Percentiles rank a stretch among this genome's conserved stretches.
Evolutionary conservation across 225 moss, liverwort and hornwort species (phyloP).

Genomic region (Pleurozium schreberi): DNA sequence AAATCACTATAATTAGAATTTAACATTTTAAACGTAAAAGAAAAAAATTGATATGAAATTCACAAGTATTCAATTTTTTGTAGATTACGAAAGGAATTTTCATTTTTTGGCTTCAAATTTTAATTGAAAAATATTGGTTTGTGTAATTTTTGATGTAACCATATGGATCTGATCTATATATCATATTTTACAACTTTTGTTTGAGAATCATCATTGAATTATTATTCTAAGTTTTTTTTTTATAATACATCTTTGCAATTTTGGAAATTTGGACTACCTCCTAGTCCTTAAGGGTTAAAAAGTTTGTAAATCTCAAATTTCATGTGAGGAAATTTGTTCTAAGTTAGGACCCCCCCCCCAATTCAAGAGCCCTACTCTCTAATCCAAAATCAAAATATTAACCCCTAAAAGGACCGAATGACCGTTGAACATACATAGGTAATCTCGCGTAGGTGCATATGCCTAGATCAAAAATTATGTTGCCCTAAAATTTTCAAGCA

Average conservation of each 20-base stretch:
- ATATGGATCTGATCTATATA: not conserved
- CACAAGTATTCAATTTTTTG: not conserved
- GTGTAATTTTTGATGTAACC: rapidly evolving
- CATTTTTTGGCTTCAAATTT: not conserved
- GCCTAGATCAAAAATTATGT: too few relatives aligned
- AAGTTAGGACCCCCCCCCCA: rapidly evolving
- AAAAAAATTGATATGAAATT: not conserved
- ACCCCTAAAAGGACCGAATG: too few relatives aligned
- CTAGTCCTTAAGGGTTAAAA: rapidly evolving
- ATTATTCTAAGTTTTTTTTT: not conserved
- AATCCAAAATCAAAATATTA: not conserved
- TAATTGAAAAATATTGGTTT: not conserved
- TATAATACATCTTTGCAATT: not conserved
- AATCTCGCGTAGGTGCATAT: too few relatives aligned
- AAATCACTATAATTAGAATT: not conserved
- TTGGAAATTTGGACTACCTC: rapidly evolving
- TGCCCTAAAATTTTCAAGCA: too few relatives aligned
- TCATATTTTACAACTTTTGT: not conserved
- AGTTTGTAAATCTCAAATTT: not conserved
- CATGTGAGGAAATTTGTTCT: rapidly evolving
- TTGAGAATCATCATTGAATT: not conserved
- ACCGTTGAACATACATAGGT: too few relatives aligned
- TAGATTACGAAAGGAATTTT: not conserved
- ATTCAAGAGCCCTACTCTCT: not conserved
- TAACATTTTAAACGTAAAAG: rapidly evolving